Evolutionary conservation across 2,329 filamentous ascomycete genomes (phyloP).

Genomic region (Nemania abortiva): DNA sequence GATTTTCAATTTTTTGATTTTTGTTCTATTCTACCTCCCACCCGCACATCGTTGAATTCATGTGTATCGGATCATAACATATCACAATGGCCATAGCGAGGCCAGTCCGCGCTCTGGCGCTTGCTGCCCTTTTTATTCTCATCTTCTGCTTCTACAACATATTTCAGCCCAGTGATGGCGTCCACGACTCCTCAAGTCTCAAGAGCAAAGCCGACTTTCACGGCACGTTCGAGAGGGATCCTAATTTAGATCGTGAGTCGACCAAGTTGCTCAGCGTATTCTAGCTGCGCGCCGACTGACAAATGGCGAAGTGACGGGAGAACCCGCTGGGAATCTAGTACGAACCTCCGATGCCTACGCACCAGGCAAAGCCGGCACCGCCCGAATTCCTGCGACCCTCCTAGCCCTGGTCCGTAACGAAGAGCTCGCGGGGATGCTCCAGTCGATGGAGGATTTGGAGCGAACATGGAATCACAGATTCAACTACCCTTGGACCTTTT

Average conservation of each 20-base stretch:
- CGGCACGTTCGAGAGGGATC: constrained; percentile 74
- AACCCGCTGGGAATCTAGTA: constrained; percentile 82
- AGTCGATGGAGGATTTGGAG: constrained; percentile 92
- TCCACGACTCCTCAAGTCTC: constrained; percentile 50
- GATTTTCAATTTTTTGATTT: constrained; percentile 8
- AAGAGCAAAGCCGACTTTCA: constrained; percentile 55
- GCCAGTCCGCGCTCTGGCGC: constrained; percentile 83
- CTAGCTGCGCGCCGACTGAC: constrained; percentile 20
- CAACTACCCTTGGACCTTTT: constrained; percentile 99
- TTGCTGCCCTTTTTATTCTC: constrained; percentile 78
- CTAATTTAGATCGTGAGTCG: constrained; percentile 83
- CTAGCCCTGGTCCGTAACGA: constrained; percentile 92
- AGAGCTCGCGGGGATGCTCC: constrained; percentile 85
- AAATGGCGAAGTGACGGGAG: constrained; percentile 75
- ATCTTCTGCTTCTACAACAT: constrained; percentile 84
- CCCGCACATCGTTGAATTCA: constrained; percentile 41
- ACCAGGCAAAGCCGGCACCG: constrained; percentile 78
- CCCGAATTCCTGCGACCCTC: constrained; percentile 92
- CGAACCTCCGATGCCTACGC: constrained; percentile 83
- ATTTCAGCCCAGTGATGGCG: constrained; percentile 64
- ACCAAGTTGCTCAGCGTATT: constrained; percentile 4
- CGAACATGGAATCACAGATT: constrained; percentile 98
- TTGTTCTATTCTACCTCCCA: constrained; percentile 1
- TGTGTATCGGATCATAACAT: constrained; percentile 45
- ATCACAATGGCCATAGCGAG: constrained; percentile 83